A percentile compares a stretch with the other conserved stretches of the same genome.
phyloP scores from a whole-genome alignment of 1,284 basidiomycete genomes.

The Porodaedalea pini region DNA sequence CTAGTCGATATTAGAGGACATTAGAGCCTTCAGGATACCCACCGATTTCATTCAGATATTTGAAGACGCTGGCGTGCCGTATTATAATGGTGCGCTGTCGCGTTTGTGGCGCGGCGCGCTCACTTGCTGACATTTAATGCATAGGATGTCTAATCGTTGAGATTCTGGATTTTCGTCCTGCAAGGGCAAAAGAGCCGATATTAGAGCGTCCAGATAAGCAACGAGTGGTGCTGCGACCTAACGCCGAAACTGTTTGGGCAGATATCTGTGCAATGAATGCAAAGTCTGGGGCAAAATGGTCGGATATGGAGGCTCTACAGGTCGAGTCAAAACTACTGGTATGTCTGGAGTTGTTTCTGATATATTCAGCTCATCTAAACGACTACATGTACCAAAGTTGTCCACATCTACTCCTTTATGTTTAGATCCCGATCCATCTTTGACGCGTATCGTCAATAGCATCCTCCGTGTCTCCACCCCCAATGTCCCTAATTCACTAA shows the following conservation, averaged over 20 bases:
- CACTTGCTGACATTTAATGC: constrained; percentile 1
- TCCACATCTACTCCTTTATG: constrained; percentile 70
- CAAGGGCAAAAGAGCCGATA: constrained; percentile 47
- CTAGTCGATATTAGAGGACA: constrained; percentile 73
- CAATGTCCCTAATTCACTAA: constrained; percentile 62
- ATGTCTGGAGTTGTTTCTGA: constrained; percentile 27
- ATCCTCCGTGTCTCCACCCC: constrained; percentile 66
- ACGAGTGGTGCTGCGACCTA: constrained; percentile 71
- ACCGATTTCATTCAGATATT: constrained; percentile 77
- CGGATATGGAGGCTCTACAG: constrained; percentile 66
- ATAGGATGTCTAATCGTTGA: constrained; percentile 79
- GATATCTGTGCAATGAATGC: constrained; percentile 69
- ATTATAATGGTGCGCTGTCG: constrained; percentile 64
- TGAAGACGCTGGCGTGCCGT: constrained; percentile 62
- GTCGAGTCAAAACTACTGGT: constrained; percentile 70
- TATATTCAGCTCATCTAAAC: constrained; percentile 3
- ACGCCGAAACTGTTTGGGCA: constrained; percentile 68
- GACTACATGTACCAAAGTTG: constrained; percentile 41
- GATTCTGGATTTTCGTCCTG: constrained; percentile 65
- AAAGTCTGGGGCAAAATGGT: constrained; percentile 52
- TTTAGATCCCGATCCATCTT: constrained; percentile 69
- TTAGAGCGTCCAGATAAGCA: constrained; percentile 57
- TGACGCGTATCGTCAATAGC: constrained; percentile 69
- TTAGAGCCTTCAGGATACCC: constrained; percentile 73
- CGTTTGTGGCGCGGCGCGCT: not conserved